Percentiles rank a stretch among this genome's conserved stretches.
These are phyloP conservation scores for Yamadazyma mexicana DNA, from an alignment of 1,139 yeast species.

Conservation along the genomic window DNA sequence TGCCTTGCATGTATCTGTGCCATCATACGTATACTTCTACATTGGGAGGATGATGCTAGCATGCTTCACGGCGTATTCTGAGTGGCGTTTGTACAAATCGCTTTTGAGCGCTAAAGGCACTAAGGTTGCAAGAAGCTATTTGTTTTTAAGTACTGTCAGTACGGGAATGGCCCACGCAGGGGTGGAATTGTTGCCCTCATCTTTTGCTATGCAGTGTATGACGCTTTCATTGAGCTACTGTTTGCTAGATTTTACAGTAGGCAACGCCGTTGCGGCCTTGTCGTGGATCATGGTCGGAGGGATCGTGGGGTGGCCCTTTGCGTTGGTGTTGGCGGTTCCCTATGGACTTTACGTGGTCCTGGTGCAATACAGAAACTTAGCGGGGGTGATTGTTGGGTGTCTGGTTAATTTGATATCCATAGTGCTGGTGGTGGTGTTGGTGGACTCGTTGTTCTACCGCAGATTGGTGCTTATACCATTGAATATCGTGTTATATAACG, in stretches of 20 bases:
- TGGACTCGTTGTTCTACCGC: slow-evolving; percentile 72
- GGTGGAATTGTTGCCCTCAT: slow-evolving; percentile 81
- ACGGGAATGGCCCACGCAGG: slow-evolving; percentile 87
- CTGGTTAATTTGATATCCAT: slow-evolving; percentile 24
- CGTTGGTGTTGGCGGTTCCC: slow-evolving; percentile 65
- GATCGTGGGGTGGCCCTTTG: slow-evolving; percentile 90
- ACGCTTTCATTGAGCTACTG: slow-evolving; percentile 54
- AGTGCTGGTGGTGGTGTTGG: slow-evolving; percentile 18
- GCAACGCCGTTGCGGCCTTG: slow-evolving; percentile 34
- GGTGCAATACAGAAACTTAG: slow-evolving; percentile 9
- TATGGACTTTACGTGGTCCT: slow-evolving; percentile 39
- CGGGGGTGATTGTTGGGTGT: slow-evolving; percentile 19
- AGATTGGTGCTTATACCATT: slow-evolving; percentile 68
- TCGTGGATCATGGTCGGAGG: slow-evolving; percentile 65
- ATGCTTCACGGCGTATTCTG: slow-evolving; percentile 53
- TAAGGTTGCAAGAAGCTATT: slow-evolving; percentile 57
- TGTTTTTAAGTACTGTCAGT: slow-evolving; percentile 43
- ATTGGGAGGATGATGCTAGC: slow-evolving; percentile 55
- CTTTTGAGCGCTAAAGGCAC: slow-evolving; percentile 30
- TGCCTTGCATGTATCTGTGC: slow-evolving; percentile 13
- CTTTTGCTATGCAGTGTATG: slow-evolving; percentile 73
- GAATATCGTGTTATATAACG: slow-evolving; percentile 83
- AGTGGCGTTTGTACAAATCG: slow-evolving; percentile 48
- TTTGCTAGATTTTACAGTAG: slow-evolving; percentile 19
- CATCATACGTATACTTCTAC: slow-evolving; percentile 49